Percentiles rank a stretch among this genome's conserved stretches.
phyloP scores from a whole-genome alignment of 78 protist genomes.

The Chrysochromulina tobinii region DNA sequence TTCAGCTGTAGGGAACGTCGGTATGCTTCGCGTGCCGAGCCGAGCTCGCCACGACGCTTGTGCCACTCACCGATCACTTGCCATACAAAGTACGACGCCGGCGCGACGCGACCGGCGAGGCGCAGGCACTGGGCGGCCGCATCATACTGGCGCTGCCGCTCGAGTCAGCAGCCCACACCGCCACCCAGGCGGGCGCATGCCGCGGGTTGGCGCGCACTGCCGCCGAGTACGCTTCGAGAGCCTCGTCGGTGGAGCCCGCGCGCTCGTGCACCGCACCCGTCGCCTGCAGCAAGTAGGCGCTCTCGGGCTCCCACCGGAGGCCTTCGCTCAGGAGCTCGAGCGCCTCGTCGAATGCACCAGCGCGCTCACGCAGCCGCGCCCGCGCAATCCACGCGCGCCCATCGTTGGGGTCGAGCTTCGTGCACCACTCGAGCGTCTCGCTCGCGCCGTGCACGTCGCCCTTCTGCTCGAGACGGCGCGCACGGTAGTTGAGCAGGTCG shows the following conservation, averaged over 20 bases:
- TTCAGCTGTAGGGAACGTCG: conserved; percentile 1
- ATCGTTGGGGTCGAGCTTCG: not conserved
- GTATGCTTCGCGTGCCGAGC: not conserved
- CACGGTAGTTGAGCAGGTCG: not conserved
- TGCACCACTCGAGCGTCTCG: not conserved
- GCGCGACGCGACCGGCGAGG: not conserved
- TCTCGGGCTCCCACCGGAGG: not conserved
- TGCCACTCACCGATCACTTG: not conserved
- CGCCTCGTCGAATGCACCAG: not conserved
- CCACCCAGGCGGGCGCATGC: not conserved
- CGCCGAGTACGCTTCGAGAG: not conserved
- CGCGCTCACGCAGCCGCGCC: not conserved
- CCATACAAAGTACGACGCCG: conserved; percentile 3
- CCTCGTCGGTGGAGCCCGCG: not conserved
- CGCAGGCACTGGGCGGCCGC: not conserved
- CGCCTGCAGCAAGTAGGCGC: not conserved
- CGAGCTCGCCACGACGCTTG: not conserved
- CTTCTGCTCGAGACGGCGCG: not conserved
- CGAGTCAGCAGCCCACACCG: not conserved
- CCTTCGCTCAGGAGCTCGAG: not conserved
- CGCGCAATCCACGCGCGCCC: not conserved
- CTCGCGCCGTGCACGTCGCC: not conserved
- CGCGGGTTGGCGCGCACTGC: not conserved
- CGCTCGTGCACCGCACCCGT: not conserved
- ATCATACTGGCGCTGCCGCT: not conserved